Base-by-base conservation (phyloP, 371 early-diverging fungal genomes). In the Fennellomyces sp. region DNA sequence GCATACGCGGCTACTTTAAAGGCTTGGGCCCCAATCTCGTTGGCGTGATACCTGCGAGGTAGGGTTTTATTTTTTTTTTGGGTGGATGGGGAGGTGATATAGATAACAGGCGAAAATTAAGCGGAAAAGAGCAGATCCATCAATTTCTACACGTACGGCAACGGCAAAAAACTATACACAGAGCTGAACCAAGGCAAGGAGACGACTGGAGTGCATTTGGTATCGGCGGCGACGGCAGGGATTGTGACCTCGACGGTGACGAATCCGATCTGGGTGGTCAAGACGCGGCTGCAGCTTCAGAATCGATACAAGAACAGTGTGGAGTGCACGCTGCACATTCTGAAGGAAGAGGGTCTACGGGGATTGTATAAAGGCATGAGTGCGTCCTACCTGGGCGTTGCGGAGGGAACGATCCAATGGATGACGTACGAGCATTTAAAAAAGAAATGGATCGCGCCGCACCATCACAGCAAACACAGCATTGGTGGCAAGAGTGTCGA, bases 261-360 rank as follows among this genome's bases (percentile, higher is more conserved):
- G 8, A 97, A 95, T 68, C 98, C 98, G 0, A 96, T 98, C 6
- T 98, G 98, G 98, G 85, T 97, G 50, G 87, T 97, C 49, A 97
- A 96, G 67, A 98, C 97, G 0, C 76, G 98, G 55, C 90, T 98
- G 84, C 97, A 97, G 72, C 78, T 97, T 49, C 93, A 92, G 72
- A 19, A 39, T 29, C 57, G 70, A 48, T 96, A 96, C 72, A 73
- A 73, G 38, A 93, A 86, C 76, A 90, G 90, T 57, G 59, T 91
- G 21, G 87, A 94, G 53, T 96, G 97, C 62, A 58, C 88, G 1
- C 52, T 72, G 11, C 68, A 76, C 28, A 89, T 97, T 3, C 19
- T 94, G 2, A 64, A 76, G 30, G 80, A 89, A 29, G 97, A 98
- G 72, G 97, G 97, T 2, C 47, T 93, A 5, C 66, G 71, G 2